Evolutionary conservation across 139 green algal species (phyloP).

Genomic region (Tetraselmis chui): DNA sequence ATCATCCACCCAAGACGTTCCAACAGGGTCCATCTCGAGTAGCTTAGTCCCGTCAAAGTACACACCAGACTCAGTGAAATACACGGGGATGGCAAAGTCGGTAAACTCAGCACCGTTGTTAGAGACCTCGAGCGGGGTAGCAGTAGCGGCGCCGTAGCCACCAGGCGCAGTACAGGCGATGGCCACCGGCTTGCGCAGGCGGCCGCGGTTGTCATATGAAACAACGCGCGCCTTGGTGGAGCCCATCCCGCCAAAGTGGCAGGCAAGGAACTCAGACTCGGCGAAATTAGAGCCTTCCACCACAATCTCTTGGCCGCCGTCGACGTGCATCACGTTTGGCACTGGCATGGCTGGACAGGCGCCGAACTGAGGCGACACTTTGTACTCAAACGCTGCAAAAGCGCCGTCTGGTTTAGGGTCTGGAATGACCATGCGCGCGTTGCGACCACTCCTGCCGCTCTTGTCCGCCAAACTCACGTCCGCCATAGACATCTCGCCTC

Average conservation of each 20-base stretch:
- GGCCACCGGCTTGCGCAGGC: neutral
- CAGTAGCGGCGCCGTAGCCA: neutral
- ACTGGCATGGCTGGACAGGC: neutral
- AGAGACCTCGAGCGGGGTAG: slow-evolving; percentile 1
- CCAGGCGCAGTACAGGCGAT: neutral
- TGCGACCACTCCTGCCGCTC: neutral
- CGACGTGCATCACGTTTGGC: slow-evolving; percentile 12
- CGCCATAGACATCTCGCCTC: neutral
- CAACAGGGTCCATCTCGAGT: neutral
- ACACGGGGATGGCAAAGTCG: slow-evolving; percentile 12
- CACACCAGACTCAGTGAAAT: slow-evolving; percentile 1
- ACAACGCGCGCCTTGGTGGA: neutral
- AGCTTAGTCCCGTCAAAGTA: neutral
- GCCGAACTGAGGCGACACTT: neutral
- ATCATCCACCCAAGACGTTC: neutral
- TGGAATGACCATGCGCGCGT: neutral
- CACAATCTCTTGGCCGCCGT: slow-evolving; percentile 7
- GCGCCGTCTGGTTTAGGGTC: no score
- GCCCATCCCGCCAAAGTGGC: slow-evolving; percentile 5
- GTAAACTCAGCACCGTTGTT: slow-evolving; percentile 12
- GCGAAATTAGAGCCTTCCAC: slow-evolving; percentile 13
- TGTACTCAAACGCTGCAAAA: neutral
- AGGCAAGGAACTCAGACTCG: neutral
- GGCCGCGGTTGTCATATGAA: neutral
- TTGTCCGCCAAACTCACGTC: neutral